These are phyloP conservation scores for Penicillium hordei DNA, from an alignment of 2,329 filamentous ascomycete species.

Conservation along the genomic window DNA sequence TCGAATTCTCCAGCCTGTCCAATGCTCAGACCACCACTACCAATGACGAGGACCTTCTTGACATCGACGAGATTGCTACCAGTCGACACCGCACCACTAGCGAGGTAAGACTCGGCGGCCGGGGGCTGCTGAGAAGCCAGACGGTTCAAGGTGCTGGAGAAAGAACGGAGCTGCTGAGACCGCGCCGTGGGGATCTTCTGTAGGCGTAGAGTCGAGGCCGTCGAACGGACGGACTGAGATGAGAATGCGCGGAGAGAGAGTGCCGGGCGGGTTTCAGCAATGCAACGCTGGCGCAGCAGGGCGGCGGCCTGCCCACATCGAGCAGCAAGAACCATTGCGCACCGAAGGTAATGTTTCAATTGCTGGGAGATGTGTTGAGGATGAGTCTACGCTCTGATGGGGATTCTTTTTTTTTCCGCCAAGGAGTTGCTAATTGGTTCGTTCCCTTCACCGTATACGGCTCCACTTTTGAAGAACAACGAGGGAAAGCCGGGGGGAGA, in stretches of 20 bases:
- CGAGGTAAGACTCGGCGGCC: slow-evolving; percentile 81
- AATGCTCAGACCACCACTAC: slow-evolving; percentile 91
- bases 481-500: neutral
- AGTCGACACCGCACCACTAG: slow-evolving; percentile 80
- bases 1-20: slow-evolving; percentile 98
- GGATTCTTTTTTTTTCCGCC: slow-evolving; percentile 29
- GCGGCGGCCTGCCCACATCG: slow-evolving; percentile 46
- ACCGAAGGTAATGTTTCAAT: slow-evolving; percentile 27
- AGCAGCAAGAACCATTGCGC: slow-evolving; percentile 49
- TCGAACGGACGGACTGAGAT: slow-evolving; percentile 35
- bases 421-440: slow-evolving; percentile 23
- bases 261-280: slow-evolving; percentile 39
- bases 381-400: slow-evolving; percentile 22
- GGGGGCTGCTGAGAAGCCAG: slow-evolving; percentile 65
- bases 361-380: slow-evolving; percentile 22
- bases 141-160: slow-evolving; percentile 43
- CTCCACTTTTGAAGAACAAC: slow-evolving; percentile 19
- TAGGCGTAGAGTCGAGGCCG: slow-evolving; percentile 37
- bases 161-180: slow-evolving; percentile 45
- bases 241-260: slow-evolving; percentile 42
- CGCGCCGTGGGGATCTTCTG: slow-evolving; percentile 39
- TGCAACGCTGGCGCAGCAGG: slow-evolving; percentile 44
- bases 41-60: slow-evolving; percentile 96
- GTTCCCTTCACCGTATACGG: slow-evolving; percentile 24
- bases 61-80: slow-evolving; percentile 77